Evolutionary conservation across 768 basidiomycete species (phyloP), one percentile per base, ranked within the genome.

Genomic region (Suillus ampliporus): DNA sequence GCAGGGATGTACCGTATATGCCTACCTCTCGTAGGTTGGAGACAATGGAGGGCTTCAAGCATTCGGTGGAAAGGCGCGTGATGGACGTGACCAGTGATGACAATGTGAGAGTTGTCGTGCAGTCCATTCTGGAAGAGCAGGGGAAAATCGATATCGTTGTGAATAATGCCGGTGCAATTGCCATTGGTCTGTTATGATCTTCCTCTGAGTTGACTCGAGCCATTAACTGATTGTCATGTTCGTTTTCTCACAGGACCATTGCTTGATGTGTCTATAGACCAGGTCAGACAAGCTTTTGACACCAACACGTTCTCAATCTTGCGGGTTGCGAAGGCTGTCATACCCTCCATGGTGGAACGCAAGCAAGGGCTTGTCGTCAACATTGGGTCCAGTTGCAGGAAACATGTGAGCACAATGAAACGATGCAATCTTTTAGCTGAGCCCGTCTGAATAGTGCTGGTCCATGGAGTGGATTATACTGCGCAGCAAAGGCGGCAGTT

Each of bases 121-220:
- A 82, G 37, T 72, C 80, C 3, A 81, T 93, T 63, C 74, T 87
- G 13, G 76, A 78, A 0, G 79, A 78, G 31, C 82, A 87, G 52
- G 90, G 90, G 0, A 80, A 71, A 61, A 86, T 94, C 44, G 91
- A 93, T 63, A 76, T 94, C 1, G 74, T 93, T 2, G 89, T 93
- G 31, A 31, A 31, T 6, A 31, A 31, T 31, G 31, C 31, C 31
- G 31, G 31, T 31, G 31, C 31, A 3, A 31, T 31, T 31, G 31
- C 31, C 31, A 31, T 31, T 31, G 31, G 31, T 31, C 31, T 6
- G 31, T 31, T 31, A 31, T 3, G 31, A 31, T 6, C 31, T 6
- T 31, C n/a, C 31, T 31, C 31, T 31, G 31, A 31, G 31, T 31
- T 31, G 31, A 31, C 31, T 3, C 6, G 31, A 31, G 31, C 31